Evolutionary conservation across 2,329 filamentous ascomycete genomes (phyloP), one percentile per base, ranked within the genome.

Genomic region (Pezizomycotina sp.): DNA sequence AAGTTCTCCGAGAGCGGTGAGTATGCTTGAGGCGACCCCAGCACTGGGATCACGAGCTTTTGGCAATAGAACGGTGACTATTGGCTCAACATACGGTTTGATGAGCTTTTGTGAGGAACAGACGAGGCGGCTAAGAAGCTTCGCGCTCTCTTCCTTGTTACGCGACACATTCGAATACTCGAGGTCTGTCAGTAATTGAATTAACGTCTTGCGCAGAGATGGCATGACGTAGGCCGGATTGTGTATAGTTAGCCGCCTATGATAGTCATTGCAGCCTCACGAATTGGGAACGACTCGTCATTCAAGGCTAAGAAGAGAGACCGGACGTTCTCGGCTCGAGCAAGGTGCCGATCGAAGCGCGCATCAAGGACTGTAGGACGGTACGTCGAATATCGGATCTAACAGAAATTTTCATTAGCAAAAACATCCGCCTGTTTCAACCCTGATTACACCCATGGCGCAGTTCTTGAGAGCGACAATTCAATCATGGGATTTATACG

Each of bases 181-280:
- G 14, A 98, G 76, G 52, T 93, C 86, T 0, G 89, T 98, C 43
- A 98, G 68, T 57, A 98, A 75, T 58, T 98, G 91, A 40, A 98
- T 84, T 16, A 98, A 70, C 4, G 91, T 78, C 58, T 98, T 98
- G 45, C 89, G 77, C 24, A 98, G 60, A 0, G 89, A 91, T 2
- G 91, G 89, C 52, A 98, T 92, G 48, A 98, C 84, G 57, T 98
- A 98, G 39, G 91, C 91, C 1, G 89, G 91, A 48, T 98, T 98
- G 47, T 83, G 76, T 34, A 72, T 70, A 1, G 89, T 91, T 38
- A 99, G 64, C 8, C 91, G 81, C 89, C 91, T 51, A 98, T 92
- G 47, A 98, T 93, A 12, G 81, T 77, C 52, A 99, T 93, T 6
- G 89, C 80, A 18, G 89, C 86, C 60, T 98, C 84, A 50, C 91